Evolutionary conservation across 140 eudicot species (phyloP), one percentile per base, ranked within the genome.

Genomic region (Eryngium alpinum): DNA sequence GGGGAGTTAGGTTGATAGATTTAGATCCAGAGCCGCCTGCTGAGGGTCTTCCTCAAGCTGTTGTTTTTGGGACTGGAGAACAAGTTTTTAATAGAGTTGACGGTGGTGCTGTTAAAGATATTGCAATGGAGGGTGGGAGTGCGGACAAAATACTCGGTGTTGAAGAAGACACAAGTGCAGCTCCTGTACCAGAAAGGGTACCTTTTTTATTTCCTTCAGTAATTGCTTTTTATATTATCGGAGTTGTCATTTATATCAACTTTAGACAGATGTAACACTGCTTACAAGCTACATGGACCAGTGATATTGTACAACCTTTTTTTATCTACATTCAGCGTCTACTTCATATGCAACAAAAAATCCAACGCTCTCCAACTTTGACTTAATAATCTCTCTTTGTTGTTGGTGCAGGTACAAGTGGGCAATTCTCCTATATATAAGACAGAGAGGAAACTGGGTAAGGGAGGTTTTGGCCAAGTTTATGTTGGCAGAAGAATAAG

Each of bases 381-480:
- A 72, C 18, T 27, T 72, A 57, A 18, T 22, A 31, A 72, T 24
- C 22, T 67, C 66, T 76, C 59, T 57, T 72, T 76, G 52, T 85
- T 83, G 29, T 77, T 70, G 83, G 62, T 89, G 88, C 87, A 95
- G 99, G 99, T 95, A 82, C 99, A 91, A 90, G 97, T 95, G 81
- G 96, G 95, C 27, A 95, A 86, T 83, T 95, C 99, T 75, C 99
- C 99, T 76, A 57, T 85, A 70, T 95, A 92, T 75, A 91, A 86
- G 86, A 86, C 92, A 0, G 99, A 95, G 85, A 88, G 96, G 84
- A 95, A 92, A 87, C 87, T 95, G 86, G 99, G 99, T 24, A 95
- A 95, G 86, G 99, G 99, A 84, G 99, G 99, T 74, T 95, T 95
- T 86, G 99, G 99, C 77, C 99, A 95, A 88, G 99, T 95, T 88